These are phyloP conservation scores for Xanthoceras sorbifolium DNA, from an alignment of 345 rosid species.

Conservation along the genomic window DNA sequence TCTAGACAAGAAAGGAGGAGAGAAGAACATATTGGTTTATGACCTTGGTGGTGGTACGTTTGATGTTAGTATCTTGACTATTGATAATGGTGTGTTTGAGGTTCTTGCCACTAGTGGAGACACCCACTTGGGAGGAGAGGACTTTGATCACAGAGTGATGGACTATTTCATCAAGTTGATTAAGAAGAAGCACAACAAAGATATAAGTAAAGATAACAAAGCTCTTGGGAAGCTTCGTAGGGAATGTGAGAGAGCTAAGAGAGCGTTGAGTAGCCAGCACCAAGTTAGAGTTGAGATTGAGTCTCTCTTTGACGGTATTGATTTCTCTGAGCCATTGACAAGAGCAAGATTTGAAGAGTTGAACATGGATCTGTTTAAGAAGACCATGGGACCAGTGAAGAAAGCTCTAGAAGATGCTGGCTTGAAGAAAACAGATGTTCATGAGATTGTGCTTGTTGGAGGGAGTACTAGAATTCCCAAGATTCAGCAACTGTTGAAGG, in stretches of 20 bases:
- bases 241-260: conserved; percentile 57
- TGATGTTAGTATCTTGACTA: conserved; percentile 53
- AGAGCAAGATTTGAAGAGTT: conserved; percentile 57
- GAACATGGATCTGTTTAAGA: conserved; percentile 59
- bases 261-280: conserved; percentile 55
- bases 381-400: conserved; percentile 51
- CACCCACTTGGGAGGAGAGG: conserved; percentile 60
- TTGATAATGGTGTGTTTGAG: conserved; percentile 54
- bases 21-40: conserved; percentile 46
- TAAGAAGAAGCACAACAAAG: conserved; percentile 47
- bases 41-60: conserved; percentile 67
- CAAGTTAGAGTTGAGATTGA: conserved; percentile 55
- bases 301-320: conserved; percentile 50
- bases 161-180: conserved; percentile 53
- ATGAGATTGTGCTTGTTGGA: conserved; percentile 67
- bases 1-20: conserved; percentile 47
- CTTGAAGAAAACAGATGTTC: conserved; percentile 39
- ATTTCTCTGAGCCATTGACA: conserved; percentile 58
- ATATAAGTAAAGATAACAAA: conserved; percentile 46
- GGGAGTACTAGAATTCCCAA: conserved; percentile 62
- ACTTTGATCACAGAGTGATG: conserved; percentile 57
- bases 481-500: conserved; percentile 51
- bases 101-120: conserved; percentile 56
- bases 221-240: conserved; percentile 55
- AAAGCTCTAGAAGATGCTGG: conserved; percentile 51